These are phyloP conservation scores for Mycena venus DNA, from an alignment of 768 basidiomycete genomes.

Conservation along the genomic window DNA sequence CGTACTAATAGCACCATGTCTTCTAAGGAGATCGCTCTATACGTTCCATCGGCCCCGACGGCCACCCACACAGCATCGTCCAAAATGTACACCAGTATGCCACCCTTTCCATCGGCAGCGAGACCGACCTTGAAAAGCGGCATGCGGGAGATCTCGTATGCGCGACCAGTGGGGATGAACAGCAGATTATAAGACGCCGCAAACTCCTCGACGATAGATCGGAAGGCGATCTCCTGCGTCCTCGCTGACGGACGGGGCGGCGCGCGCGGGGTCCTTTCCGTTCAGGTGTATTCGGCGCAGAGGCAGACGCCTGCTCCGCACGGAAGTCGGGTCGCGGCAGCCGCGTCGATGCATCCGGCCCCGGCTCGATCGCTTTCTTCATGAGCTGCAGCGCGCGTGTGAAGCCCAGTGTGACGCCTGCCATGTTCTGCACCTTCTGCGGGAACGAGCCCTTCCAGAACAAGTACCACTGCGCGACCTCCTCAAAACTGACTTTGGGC, in stretches of 20 bases:
- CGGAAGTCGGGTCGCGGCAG: constrained; percentile 78
- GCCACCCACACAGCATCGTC: constrained; percentile 95
- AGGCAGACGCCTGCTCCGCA: constrained; percentile 59
- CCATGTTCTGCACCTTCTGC: constrained; percentile 73
- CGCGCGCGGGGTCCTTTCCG: constrained; percentile 49
- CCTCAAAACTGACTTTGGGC: constrained; percentile 88
- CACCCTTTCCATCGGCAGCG: constrained; percentile 86
- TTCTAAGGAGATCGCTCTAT: constrained; percentile 85
- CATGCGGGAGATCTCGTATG: constrained; percentile 89
- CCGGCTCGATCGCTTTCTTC: constrained; percentile 93
- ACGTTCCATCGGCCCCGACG: constrained; percentile 69
- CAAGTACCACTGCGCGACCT: constrained; percentile 93
- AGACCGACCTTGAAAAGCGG: constrained; percentile 88
- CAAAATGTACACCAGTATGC: constrained; percentile 88
- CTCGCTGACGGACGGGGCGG: constrained; percentile 61
- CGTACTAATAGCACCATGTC: constrained; percentile 94
- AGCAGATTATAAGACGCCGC: constrained; percentile 89
- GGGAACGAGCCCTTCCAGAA: constrained; percentile 91
- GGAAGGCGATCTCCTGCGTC: constrained; percentile 90
- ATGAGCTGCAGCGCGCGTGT: constrained; percentile 91
- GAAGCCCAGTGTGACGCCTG: constrained; percentile 83
- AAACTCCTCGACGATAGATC: constrained; percentile 92
- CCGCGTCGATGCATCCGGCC: constrained; percentile 77
- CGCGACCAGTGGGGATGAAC: constrained; percentile 89
- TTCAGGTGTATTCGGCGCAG: constrained; percentile 18